phyloP scores from a whole-genome alignment of 192 early-diverging fungal genomes.

The Glomus cerebriforme region DNA sequence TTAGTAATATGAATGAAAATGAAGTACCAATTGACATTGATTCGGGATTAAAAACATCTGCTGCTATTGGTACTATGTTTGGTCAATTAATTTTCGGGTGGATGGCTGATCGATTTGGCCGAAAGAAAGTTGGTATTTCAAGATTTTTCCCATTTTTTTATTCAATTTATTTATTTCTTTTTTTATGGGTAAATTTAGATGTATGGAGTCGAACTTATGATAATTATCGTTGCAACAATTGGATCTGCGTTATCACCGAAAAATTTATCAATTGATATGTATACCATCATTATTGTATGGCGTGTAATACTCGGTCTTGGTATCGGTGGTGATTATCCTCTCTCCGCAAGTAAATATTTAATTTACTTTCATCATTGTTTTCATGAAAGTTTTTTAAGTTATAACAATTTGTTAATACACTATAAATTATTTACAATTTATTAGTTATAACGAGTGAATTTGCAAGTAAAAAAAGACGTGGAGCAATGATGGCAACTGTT shows the following conservation, averaged over 20 bases:
- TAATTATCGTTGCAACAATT: constrained; percentile 86
- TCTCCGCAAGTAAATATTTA: constrained; percentile 65
- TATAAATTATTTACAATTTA: no score
- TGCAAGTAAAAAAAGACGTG: constrained; percentile 73
- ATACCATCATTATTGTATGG: constrained; percentile 76
- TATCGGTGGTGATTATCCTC: constrained; percentile 94
- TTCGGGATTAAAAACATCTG: constrained; percentile 79
- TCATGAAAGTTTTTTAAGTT: no score
- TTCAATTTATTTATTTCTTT: neutral
- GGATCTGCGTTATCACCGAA: constrained; percentile 75
- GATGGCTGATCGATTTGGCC: constrained; percentile 86
- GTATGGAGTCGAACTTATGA: constrained; percentile 88
- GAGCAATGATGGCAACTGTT: constrained; percentile 79
- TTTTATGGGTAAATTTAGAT: constrained; percentile 46
- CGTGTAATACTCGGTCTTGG: constrained; percentile 88
- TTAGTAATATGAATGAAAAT: constrained; percentile 47
- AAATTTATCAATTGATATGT: constrained; percentile 65
- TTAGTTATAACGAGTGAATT: constrained; percentile 90
- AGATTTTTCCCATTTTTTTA: neutral
- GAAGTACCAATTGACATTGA: constrained; percentile 71
- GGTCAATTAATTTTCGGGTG: constrained; percentile 87
- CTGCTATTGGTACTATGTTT: constrained; percentile 86
- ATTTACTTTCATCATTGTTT: neutral
- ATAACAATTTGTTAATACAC: no score
- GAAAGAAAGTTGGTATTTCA: constrained; percentile 54